phyloP scores from a whole-genome alignment of 1,284 basidiomycete species.

The Pseudozyma pruni region DNA sequence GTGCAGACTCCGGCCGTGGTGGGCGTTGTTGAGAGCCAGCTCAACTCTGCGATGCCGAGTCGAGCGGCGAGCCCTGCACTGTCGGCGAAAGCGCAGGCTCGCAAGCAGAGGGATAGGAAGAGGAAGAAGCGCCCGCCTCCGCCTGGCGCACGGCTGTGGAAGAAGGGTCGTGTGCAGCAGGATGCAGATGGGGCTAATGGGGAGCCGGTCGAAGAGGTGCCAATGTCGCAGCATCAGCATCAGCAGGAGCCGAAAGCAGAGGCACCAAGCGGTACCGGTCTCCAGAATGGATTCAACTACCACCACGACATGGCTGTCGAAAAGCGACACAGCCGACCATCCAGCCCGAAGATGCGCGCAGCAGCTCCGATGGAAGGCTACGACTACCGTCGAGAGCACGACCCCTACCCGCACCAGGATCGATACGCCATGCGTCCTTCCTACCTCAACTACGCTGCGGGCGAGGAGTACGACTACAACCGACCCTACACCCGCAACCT shows the following conservation, averaged over 20 bases:
- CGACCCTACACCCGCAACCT: background rate
- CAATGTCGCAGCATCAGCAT: background rate
- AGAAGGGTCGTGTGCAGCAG: conserved; percentile 41
- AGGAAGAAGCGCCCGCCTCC: conserved; percentile 38
- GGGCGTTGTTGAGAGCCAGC: background rate
- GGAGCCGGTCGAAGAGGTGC: conserved; percentile 2
- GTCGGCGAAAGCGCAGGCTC: background rate
- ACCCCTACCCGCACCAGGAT: background rate
- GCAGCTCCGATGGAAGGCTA: background rate
- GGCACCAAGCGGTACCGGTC: no score
- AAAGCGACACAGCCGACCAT: background rate
- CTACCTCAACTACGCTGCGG: conserved; percentile 1
- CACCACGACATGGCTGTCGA: background rate
- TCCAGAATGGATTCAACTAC: conserved; percentile 1
- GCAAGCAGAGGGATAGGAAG: conserved; percentile 17
- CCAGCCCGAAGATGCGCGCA: background rate
- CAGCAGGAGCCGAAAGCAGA: background rate
- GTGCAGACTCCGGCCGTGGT: conserved; percentile 13
- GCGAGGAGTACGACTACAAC: conserved; percentile 1
- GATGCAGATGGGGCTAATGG: conserved; percentile 8
- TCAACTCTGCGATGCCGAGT: conserved; percentile 12
- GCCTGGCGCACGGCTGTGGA: conserved; percentile 43
- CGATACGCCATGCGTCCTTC: conserved; percentile 12
- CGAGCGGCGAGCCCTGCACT: conserved; percentile 15
- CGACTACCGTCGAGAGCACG: background rate